Conservation (phyloP, 352 stramenopile genomes). For the Globisporangium cystogenes region DNA sequence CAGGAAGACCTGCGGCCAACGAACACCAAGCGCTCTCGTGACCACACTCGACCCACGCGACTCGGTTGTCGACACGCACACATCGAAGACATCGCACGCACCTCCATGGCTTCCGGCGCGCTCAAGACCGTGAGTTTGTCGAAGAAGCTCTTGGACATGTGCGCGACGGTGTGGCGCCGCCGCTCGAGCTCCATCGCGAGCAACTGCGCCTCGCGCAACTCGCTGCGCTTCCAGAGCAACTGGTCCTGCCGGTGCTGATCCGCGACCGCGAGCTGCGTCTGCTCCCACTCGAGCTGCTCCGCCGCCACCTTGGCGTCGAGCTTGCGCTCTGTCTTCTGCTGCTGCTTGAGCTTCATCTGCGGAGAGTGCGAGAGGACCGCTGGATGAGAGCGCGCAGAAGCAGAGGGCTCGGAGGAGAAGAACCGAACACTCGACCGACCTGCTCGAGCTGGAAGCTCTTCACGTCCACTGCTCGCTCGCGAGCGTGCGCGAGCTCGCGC, state of each 20-base stretch:
- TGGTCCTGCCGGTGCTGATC: constrained; percentile 10
- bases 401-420: too few species aligned
- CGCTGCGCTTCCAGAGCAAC: constrained; percentile 8
- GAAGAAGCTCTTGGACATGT: constrained; percentile 37
- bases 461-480: constrained; percentile 9
- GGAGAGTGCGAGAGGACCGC: not conserved
- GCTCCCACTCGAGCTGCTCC: constrained; percentile 36
- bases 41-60: too few species aligned
- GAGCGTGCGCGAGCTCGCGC: constrained; percentile 2
- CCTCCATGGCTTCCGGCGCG: constrained; percentile 24
- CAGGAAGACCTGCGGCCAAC: constrained; percentile 15
- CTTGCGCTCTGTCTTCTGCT: constrained; percentile 17
- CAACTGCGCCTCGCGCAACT: constrained; percentile 18
- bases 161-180: constrained; percentile 17
- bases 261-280: constrained; percentile 17
- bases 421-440: too few species aligned
- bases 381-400: not conserved
- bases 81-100: constrained; percentile 3
- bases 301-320: constrained; percentile 20
- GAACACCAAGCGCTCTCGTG: not conserved
- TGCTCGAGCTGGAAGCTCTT: constrained; percentile 17
- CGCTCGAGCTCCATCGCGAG: constrained; percentile 24
- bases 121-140: constrained; percentile 32
- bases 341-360: constrained; percentile 21
- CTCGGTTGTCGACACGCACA: too few species aligned